Percentiles rank a stretch among this genome's conserved stretches.
phyloP scores from a whole-genome alignment of 768 basidiomycete genomes.

The Xerocomus potaroensis region DNA sequence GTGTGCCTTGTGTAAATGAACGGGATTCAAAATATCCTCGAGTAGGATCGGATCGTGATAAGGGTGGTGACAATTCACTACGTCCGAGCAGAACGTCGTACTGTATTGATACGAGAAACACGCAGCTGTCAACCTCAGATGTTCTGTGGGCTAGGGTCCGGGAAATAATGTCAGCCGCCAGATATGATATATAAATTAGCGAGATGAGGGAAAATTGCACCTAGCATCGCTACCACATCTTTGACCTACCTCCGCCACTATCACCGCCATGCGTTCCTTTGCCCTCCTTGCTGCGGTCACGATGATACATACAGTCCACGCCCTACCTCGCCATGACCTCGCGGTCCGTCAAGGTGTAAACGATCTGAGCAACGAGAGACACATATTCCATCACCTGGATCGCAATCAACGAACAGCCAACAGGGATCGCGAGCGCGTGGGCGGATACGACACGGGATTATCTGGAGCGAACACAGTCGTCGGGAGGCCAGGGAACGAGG shows the following conservation, averaged over 20 bases:
- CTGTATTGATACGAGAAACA: too few species aligned
- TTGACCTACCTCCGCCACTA: conserved; percentile 10
- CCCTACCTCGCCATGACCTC: conserved; percentile 25
- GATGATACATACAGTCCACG: conserved; percentile 15
- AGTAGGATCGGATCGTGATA: too few species aligned
- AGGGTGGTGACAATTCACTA: too few species aligned
- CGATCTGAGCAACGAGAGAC: conserved; percentile 18
- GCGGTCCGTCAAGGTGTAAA: conserved; percentile 9
- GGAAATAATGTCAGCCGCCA: conserved; percentile 22
- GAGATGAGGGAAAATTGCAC: neutral
- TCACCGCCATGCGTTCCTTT: conserved; percentile 26
- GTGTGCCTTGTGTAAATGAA: neutral
- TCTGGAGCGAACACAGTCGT: neutral
- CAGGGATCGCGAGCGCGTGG: conserved; percentile 7
- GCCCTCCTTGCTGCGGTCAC: conserved; percentile 25
- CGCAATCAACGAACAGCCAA: conserved; percentile 25
- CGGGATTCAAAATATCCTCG: neutral
- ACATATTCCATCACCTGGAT: conserved; percentile 29
- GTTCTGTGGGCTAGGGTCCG: neutral
- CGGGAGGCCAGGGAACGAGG: conserved; percentile 1
- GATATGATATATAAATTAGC: conserved; percentile 15
- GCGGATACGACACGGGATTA: neutral
- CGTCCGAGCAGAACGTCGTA: too few species aligned
- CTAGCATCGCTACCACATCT: conserved; percentile 1
- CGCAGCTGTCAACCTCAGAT: conserved; percentile 17